Base-by-base conservation (phyloP, 2,329 filamentous ascomycete genomes). In the Diaporthe batatas region DNA sequence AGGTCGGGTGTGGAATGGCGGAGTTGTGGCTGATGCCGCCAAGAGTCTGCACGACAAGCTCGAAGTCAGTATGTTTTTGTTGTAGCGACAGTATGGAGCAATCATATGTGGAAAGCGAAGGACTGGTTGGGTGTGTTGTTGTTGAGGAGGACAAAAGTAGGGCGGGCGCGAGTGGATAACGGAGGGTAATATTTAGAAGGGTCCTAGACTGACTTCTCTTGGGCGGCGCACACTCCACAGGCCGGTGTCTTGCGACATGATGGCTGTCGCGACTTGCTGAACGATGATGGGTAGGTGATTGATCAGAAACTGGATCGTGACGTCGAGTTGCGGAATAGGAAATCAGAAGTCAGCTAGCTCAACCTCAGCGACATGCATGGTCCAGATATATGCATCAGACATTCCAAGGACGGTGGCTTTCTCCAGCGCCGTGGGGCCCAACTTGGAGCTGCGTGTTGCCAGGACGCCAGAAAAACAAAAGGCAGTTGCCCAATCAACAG, bases 201-300 rank as follows among this genome's bases (percentile, higher is more conserved):
- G 76, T 82, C 36, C 59, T 42, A 23, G 23, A 73, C 89, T 82
- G 87, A 97, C 95, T 89, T 98, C 95, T 88, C 96, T 91, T 77
- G 94, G 93, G 80, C 95, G 92, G 84, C 94, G 94, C 81, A 97
- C 94, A 80, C 95, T 98, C 89, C 96, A 98, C 80, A 96, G 87
- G 80, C 93, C 93, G 75, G 91, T 91, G 79, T 97, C 94, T 85
- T 96, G 94, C 85, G 94, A 94, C 94, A 97, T 97, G 80, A 75
- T 86, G 82, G 72, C 44, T 71, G 64, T 57, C 44, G 42, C 65
- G 71, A 70, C 36, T 55, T 55, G 23, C 36, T 59, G 32, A 23
- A 65, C 29, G 59, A 53, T 12, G 23, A 44, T 14, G 51, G 18
- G 32, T 25, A 10, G 18, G 32, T 25, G 6, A 47, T 49, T 62